Percentiles rank a stretch among this genome's conserved stretches.
Evolutionary conservation across 495 filamentous ascomycete species (phyloP).

Genomic region (Jackrogersella multiformis): DNA sequence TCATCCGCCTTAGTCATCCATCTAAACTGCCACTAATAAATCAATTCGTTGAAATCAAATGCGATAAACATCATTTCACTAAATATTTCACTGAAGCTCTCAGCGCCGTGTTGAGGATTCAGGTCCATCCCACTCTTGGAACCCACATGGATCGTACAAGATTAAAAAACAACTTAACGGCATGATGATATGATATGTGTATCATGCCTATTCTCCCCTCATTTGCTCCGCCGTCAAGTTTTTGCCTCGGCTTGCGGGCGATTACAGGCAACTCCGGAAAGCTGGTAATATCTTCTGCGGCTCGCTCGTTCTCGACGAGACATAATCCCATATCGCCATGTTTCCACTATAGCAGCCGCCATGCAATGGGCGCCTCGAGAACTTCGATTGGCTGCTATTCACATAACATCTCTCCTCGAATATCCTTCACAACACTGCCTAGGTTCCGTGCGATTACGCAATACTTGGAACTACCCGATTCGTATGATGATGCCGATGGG

Average conservation of each 20-base stretch:
- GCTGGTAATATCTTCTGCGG: slow-evolving; percentile 15
- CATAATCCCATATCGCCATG: slow-evolving; percentile 23
- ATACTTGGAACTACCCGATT: slow-evolving; percentile 57
- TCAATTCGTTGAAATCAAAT: not conserved
- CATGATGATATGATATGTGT: slow-evolving; percentile 42
- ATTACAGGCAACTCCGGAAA: slow-evolving; percentile 37
- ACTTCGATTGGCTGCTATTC: not conserved
- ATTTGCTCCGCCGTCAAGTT: slow-evolving; percentile 40
- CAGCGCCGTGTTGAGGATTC: not conserved
- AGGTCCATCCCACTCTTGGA: not conserved
- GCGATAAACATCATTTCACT: no score
- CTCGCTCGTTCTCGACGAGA: slow-evolving; percentile 38
- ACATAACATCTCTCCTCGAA: slow-evolving; percentile 29
- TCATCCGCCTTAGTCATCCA: not conserved
- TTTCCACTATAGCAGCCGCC: slow-evolving; percentile 32
- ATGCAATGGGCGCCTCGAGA: slow-evolving; percentile 13
- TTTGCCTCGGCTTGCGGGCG: slow-evolving; percentile 44
- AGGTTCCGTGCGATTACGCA: slow-evolving; percentile 46
- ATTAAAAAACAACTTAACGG: slow-evolving; percentile 15
- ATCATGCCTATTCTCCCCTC: slow-evolving; percentile 44
- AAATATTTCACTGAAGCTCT: slow-evolving; percentile 16
- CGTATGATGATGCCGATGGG: slow-evolving; percentile 57
- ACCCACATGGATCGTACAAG: slow-evolving; percentile 14
- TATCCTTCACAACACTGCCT: slow-evolving; percentile 44
- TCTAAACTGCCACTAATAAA: slow-evolving; percentile 21